phyloP scores from a whole-genome alignment of 495 filamentous ascomycete genomes.

The Cryomyces minteri region DNA sequence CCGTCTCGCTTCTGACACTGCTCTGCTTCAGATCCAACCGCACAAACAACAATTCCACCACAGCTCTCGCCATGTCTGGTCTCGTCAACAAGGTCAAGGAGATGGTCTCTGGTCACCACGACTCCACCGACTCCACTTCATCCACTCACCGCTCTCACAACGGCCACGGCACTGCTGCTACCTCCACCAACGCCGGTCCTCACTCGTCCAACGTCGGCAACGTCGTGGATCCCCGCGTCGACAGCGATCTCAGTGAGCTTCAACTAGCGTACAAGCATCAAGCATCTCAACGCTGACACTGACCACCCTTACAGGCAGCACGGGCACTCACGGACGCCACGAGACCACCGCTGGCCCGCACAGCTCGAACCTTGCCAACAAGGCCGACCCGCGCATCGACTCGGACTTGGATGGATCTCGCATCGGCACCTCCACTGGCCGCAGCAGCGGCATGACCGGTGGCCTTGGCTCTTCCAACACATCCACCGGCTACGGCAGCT shows the following conservation, averaged over 20 bases:
- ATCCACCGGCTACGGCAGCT: constrained; percentile 14
- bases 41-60: too few relatives aligned
- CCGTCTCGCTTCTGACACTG: too few relatives aligned
- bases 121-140: background rate
- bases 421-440: background rate
- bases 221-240: constrained; percentile 31
- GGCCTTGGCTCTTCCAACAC: constrained; percentile 6
- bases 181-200: constrained; percentile 24
- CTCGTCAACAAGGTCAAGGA: constrained; percentile 1
- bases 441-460: background rate
- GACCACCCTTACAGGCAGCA: background rate
- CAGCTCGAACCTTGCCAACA: constrained; percentile 23
- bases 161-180: constrained; percentile 2
- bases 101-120: background rate
- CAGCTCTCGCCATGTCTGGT: background rate
- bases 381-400: constrained; percentile 22
- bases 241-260: constrained; percentile 21
- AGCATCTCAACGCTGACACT: constrained; percentile 14
- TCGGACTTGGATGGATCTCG: constrained; percentile 18
- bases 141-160: background rate
- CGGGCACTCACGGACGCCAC: too few relatives aligned
- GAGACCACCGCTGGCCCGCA: constrained; percentile 27
- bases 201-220: constrained; percentile 33
- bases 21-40: too few relatives aligned
- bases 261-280: background rate